These are phyloP conservation scores for Avena atlantica DNA, from an alignment of 176 grass and related monocot genomes.

Conservation along the genomic window DNA sequence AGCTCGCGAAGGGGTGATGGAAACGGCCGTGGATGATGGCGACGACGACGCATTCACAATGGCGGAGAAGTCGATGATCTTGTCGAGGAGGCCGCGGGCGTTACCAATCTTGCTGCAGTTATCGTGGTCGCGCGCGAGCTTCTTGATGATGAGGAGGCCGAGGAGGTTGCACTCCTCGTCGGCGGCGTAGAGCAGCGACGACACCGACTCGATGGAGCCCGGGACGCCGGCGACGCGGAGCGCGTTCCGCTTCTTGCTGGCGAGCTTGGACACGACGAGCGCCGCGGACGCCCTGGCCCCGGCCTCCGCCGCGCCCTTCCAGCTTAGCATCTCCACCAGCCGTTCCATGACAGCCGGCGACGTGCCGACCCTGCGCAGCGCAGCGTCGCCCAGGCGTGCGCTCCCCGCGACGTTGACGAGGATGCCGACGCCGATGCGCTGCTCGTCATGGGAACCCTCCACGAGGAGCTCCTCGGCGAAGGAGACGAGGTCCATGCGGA, in stretches of 20 bases:
- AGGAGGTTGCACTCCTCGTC: slow-evolving; percentile 66
- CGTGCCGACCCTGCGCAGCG: slow-evolving; percentile 55
- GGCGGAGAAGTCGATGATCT: slow-evolving; percentile 72
- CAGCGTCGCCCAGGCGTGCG: slow-evolving; percentile 34
- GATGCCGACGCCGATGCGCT: slow-evolving; percentile 64
- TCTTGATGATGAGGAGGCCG: slow-evolving; percentile 80
- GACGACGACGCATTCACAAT: background rate
- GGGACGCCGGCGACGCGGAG: slow-evolving; percentile 59
- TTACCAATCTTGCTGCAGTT: slow-evolving; percentile 77
- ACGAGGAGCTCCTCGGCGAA: slow-evolving; percentile 70
- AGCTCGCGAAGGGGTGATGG: slow-evolving; percentile 20
- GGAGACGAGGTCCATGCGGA: slow-evolving; percentile 75
- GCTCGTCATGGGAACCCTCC: slow-evolving; percentile 59
- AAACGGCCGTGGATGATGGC: background rate
- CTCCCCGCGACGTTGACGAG: slow-evolving; percentile 51
- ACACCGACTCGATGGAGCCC: slow-evolving; percentile 64
- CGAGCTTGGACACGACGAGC: slow-evolving; percentile 70
- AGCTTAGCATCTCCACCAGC: slow-evolving; percentile 71
- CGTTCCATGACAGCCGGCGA: slow-evolving; percentile 54
- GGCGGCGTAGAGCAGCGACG: slow-evolving; percentile 56
- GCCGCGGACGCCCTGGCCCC: slow-evolving; percentile 55
- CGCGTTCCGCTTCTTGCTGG: slow-evolving; percentile 67
- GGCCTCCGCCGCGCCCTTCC: slow-evolving; percentile 49
- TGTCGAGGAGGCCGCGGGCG: slow-evolving; percentile 70
- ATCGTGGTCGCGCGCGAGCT: slow-evolving; percentile 70